Percentiles rank a stretch among this genome's conserved stretches.
Evolutionary conservation across 495 filamentous ascomycete species (phyloP).

Genomic region (Clavariopsis aquatica): DNA sequence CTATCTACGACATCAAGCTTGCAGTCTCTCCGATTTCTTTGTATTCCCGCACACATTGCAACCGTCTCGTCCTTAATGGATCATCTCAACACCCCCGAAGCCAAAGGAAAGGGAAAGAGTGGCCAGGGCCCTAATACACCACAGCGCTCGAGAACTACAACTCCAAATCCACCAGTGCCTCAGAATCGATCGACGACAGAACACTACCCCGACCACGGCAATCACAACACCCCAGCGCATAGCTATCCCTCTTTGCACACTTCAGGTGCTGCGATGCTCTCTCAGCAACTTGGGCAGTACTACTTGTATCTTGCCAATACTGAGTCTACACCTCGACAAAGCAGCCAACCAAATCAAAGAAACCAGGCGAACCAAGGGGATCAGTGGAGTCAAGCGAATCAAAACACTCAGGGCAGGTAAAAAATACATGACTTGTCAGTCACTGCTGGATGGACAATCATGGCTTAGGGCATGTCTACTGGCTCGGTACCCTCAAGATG

Average conservation of each 20-base stretch:
- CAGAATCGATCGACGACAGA: constrained; percentile 9
- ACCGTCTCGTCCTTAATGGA: background rate
- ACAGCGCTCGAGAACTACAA: constrained; percentile 4
- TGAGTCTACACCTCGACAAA: background rate
- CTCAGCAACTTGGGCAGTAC: constrained; percentile 22
- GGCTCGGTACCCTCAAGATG: no score
- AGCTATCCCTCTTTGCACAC: constrained; percentile 12
- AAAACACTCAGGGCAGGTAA: background rate
- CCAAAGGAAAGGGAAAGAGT: constrained; percentile 1
- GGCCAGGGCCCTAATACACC: background rate
- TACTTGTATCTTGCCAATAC: constrained; percentile 16
- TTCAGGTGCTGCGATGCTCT: constrained; percentile 1
- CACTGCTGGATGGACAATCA: background rate
- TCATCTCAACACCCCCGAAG: constrained; percentile 1
- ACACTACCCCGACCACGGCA: constrained; percentile 10
- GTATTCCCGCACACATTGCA: background rate
- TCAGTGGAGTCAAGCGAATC: background rate
- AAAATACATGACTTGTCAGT: background rate
- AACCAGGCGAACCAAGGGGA: background rate
- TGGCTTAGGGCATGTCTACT: no score
- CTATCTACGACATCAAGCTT: background rate
- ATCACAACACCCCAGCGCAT: background rate
- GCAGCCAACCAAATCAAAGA: background rate
- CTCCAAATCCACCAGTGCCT: background rate
- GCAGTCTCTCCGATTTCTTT: background rate